Evolutionary conservation across 768 basidiomycete genomes (phyloP).

Genomic region (Podaxis rugospora): DNA sequence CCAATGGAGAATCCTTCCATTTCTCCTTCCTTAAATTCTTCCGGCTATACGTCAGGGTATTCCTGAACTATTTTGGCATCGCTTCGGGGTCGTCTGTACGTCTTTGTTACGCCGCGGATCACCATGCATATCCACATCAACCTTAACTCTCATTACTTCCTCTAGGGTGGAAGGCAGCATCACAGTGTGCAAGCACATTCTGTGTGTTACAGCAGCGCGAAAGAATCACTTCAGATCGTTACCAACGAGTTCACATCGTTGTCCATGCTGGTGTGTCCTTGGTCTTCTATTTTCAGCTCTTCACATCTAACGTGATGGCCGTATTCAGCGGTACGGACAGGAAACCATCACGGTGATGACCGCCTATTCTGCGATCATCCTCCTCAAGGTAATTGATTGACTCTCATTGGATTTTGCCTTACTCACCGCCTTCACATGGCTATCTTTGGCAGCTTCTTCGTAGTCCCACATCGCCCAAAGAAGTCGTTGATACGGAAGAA

Average conservation of each 20-base stretch:
- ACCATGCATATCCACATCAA: background rate
- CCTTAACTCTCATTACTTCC: conserved; percentile 2
- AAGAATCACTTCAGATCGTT: conserved; percentile 66
- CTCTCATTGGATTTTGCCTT: conserved; percentile 2
- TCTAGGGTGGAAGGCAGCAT: conserved; percentile 49
- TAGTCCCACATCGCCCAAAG: conserved; percentile 50
- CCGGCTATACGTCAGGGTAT: conserved; percentile 72
- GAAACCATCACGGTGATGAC: conserved; percentile 85
- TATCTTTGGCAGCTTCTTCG: conserved; percentile 55
- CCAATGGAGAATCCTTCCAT: conserved; percentile 73
- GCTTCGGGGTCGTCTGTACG: conserved; percentile 12
- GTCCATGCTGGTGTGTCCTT: conserved; percentile 60
- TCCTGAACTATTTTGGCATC: conserved; percentile 78
- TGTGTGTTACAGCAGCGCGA: conserved; percentile 70
- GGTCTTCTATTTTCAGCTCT: background rate
- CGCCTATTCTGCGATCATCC: conserved; percentile 78
- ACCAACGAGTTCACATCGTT: conserved; percentile 70
- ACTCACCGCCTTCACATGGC: conserved; percentile 1
- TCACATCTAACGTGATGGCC: conserved; percentile 11
- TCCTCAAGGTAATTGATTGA: conserved; percentile 53
- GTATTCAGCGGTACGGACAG: conserved; percentile 70
- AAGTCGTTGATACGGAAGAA: conserved; percentile 58
- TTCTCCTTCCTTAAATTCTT: conserved; percentile 72
- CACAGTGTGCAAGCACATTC: conserved; percentile 67
- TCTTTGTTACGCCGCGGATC: conserved; percentile 6